phyloP scores from a whole-genome alignment of 1,284 basidiomycete genomes.

The Malassezia equina region DNA sequence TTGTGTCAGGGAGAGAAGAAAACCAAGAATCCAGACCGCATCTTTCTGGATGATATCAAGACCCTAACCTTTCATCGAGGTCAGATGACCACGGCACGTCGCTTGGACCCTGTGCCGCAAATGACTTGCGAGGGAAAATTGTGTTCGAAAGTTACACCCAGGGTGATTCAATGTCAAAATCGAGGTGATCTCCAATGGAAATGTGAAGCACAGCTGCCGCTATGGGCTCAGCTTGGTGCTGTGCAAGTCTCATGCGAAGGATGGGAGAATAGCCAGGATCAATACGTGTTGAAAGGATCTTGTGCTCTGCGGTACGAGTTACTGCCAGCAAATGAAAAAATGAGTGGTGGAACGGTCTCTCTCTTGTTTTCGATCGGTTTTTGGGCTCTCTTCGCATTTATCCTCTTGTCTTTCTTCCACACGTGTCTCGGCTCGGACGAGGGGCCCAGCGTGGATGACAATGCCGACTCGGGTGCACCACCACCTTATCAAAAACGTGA shows the following conservation, averaged over 20 bases:
- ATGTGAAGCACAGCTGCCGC: constrained; percentile 13
- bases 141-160: not conserved
- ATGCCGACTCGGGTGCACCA: not conserved
- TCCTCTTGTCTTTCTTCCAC: constrained; percentile 10
- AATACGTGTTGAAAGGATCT: constrained; percentile 10
- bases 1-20: not conserved
- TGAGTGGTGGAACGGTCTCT: not conserved
- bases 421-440: not conserved
- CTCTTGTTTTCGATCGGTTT: constrained; percentile 6
- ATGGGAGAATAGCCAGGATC: constrained; percentile 7
- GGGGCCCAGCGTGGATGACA: not conserved
- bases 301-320: constrained; percentile 13
- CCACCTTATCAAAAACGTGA: constrained; percentile 2
- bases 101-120: constrained; percentile 10
- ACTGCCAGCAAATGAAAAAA: not conserved
- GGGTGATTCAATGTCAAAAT: constrained; percentile 6
- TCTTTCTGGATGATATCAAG: constrained; percentile 3
- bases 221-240: constrained; percentile 5
- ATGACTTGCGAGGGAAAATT: constrained; percentile 9
- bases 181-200: constrained; percentile 13
- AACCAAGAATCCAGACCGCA: not conserved
- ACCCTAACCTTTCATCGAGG: constrained; percentile 5
- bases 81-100: constrained; percentile 5
- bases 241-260: constrained; percentile 16
- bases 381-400: constrained; percentile 9